A percentile compares a stretch with the other conserved stretches of the same genome.
Conservation (phyloP, 768 basidiomycete species). For the Lactarius pseudohatsudake region DNA sequence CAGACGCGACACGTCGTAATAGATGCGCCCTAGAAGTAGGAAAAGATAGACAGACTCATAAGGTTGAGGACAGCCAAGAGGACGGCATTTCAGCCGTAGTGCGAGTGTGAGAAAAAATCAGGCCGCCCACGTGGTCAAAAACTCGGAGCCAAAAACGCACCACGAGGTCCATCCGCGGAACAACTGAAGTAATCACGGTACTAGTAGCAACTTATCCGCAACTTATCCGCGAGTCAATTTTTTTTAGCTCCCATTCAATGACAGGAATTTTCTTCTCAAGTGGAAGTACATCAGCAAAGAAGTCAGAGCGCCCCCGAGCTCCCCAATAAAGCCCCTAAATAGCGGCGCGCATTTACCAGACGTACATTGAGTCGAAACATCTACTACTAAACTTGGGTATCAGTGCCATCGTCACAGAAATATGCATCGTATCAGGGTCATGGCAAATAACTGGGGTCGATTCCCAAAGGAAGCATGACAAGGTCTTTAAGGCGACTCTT, state of each 20-base stretch:
- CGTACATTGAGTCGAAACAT: background rate
- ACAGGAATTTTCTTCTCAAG: too few relatives aligned
- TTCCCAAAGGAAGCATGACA: constrained; percentile 37
- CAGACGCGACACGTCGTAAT: background rate
- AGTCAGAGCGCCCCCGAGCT: too few relatives aligned
- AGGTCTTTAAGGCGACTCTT: constrained; percentile 45
- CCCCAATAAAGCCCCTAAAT: background rate
- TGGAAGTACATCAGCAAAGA: too few relatives aligned
- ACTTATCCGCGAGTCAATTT: too few relatives aligned
- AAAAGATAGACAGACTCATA: background rate
- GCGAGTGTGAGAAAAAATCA: background rate
- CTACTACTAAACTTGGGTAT: background rate
- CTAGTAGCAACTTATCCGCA: too few relatives aligned
- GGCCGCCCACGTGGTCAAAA: background rate
- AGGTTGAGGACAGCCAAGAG: background rate
- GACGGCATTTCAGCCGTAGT: too few relatives aligned
- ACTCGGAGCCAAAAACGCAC: background rate
- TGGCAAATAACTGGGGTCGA: constrained; percentile 21
- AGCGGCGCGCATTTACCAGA: background rate
- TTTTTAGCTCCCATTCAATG: too few relatives aligned
- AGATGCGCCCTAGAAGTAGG: background rate
- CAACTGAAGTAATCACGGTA: too few relatives aligned
- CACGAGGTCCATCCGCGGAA: too few relatives aligned
- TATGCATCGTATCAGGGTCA: background rate
- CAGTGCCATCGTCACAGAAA: background rate